Percentiles rank a stretch among this genome's conserved stretches.
Conservation (phyloP, 352 stramenopile species). For the Phytopythium ostracodes region DNA sequence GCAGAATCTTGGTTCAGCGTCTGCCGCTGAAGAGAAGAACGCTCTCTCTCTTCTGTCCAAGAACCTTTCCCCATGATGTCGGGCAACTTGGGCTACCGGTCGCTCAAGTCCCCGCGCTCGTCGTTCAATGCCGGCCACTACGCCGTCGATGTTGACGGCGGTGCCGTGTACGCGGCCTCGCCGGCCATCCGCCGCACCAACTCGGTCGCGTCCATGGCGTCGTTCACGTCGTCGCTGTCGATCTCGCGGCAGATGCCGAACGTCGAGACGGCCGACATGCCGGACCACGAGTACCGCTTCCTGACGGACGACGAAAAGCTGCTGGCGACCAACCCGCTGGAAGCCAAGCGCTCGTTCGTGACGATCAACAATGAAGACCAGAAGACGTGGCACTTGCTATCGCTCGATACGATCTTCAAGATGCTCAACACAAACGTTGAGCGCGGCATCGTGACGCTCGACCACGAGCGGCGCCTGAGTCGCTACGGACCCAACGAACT, state of each 20-base stretch:
- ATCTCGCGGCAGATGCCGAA: slow-evolving; percentile 7
- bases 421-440: slow-evolving; percentile 51
- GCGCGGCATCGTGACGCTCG: slow-evolving; percentile 32
- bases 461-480: slow-evolving; percentile 37
- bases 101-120: slow-evolving; percentile 22
- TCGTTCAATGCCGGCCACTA: slow-evolving; percentile 20
- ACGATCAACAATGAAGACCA: slow-evolving; percentile 49
- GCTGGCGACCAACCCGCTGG: slow-evolving; percentile 43
- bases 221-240: not conserved
- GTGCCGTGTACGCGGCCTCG: slow-evolving; percentile 12
- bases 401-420: slow-evolving; percentile 40
- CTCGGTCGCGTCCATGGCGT: slow-evolving; percentile 2
- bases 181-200: not conserved
- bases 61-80: slow-evolving; percentile 14
- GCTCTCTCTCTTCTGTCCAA: not conserved
- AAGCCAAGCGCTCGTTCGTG: slow-evolving; percentile 43
- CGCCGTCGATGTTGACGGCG: slow-evolving; percentile 10
- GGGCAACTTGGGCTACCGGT: slow-evolving; percentile 22
- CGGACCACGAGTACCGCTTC: slow-evolving; percentile 51
- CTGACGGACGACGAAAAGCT: slow-evolving; percentile 58
- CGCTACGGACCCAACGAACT: slow-evolving; percentile 54
- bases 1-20: not conserved
- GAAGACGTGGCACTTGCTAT: slow-evolving; percentile 46
- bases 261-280: slow-evolving; percentile 7
- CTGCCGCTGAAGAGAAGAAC: not conserved